phyloP scores from a whole-genome alignment of 2,329 filamentous ascomycete species.

The Akanthomyces lecanii region DNA sequence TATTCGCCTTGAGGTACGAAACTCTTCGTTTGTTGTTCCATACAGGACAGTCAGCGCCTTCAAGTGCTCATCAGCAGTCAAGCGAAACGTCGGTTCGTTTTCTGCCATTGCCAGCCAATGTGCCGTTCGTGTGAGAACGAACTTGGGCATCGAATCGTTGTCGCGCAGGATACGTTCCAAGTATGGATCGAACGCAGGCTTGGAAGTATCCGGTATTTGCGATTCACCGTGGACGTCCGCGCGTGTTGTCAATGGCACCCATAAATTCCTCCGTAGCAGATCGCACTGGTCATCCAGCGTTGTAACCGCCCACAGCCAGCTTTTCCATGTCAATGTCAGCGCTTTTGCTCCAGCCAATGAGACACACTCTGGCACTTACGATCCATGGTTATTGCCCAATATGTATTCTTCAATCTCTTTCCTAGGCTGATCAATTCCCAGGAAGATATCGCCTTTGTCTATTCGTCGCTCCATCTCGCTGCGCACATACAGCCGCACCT shows the following conservation, averaged over 20 bases:
- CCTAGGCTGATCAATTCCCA: background rate
- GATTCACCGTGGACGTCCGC: background rate
- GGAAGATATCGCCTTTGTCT: background rate
- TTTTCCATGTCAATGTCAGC: background rate
- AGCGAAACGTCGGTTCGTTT: background rate
- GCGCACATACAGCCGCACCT: background rate
- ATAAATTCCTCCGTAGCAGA: background rate
- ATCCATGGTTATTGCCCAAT: background rate
- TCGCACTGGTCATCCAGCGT: constrained; percentile 6
- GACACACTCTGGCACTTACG: background rate
- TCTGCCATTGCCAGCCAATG: constrained; percentile 1
- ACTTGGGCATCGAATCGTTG: background rate
- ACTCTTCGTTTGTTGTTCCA: background rate
- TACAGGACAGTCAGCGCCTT: background rate
- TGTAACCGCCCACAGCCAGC: constrained; percentile 6
- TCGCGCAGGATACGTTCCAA: constrained; percentile 8
- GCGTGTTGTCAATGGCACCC: background rate
- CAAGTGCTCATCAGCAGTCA: background rate
- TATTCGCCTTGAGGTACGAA: background rate
- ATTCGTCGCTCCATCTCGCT: background rate
- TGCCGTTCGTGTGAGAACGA: background rate
- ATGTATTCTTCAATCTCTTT: constrained; percentile 3
- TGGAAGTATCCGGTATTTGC: background rate
- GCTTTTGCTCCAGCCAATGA: no score
- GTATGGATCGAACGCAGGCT: constrained; percentile 1